Evolutionary conservation across 2,329 filamentous ascomycete species (phyloP).

Genomic region (Trichophyton schoenleinii): DNA sequence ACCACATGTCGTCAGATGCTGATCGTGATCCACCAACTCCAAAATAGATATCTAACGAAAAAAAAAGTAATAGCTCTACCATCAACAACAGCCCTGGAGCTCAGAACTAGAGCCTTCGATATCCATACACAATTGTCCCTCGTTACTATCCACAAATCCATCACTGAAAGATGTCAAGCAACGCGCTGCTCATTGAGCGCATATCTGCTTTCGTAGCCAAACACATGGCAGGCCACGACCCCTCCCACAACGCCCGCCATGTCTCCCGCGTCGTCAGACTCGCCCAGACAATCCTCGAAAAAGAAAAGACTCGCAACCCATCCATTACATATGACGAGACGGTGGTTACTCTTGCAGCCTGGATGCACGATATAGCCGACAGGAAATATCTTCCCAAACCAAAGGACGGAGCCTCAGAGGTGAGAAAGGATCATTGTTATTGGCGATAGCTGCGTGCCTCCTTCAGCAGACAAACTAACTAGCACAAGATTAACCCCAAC

Average conservation of each 20-base stretch:
- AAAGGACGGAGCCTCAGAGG: neutral
- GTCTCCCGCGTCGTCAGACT: conserved; percentile 68
- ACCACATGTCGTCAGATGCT: too few species aligned
- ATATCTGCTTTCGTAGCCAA: conserved; percentile 52
- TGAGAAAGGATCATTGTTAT: neutral
- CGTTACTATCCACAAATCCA: neutral
- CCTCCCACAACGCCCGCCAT: conserved; percentile 53
- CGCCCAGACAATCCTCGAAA: conserved; percentile 50
- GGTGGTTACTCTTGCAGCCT: conserved; percentile 54
- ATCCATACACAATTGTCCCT: neutral
- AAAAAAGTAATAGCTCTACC: too few species aligned
- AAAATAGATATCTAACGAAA: too few species aligned
- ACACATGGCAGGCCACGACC: conserved; percentile 52
- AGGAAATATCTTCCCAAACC: conserved; percentile 53
- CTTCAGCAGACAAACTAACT: conserved; percentile 5
- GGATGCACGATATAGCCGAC: conserved; percentile 83
- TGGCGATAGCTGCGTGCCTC: conserved; percentile 8
- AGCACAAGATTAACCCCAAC: conserved; percentile 15
- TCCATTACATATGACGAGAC: conserved; percentile 36
- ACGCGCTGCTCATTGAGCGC: conserved; percentile 40
- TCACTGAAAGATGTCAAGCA: conserved; percentile 7
- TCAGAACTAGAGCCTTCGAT: neutral
- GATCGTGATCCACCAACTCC: too few species aligned
- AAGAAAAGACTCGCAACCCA: conserved; percentile 26
- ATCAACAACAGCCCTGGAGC: too few species aligned